Evolutionary conservation across 2,329 filamentous ascomycete genomes (phyloP).

Genomic region (Stagonosporopsis rhizophila): DNA sequence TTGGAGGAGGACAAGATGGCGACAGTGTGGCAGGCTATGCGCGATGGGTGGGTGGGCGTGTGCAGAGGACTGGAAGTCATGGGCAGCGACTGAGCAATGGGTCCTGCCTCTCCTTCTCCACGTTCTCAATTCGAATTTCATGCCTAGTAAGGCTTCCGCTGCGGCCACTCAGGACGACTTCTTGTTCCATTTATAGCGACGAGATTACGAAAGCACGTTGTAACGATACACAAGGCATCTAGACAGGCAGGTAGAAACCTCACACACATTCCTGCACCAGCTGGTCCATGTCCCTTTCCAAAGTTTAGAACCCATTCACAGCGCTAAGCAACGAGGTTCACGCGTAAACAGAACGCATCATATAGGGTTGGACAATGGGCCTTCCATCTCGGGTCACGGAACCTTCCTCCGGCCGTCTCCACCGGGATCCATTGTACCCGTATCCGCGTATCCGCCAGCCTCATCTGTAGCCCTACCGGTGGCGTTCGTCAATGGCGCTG

Average conservation of each 20-base stretch:
- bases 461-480: not conserved
- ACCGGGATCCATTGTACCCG: not conserved
- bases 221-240: not conserved
- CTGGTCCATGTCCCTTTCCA: no score
- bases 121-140: not conserved
- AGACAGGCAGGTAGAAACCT: not conserved
- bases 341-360: not conserved
- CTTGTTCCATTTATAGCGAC: not conserved
- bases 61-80: slow-evolving; percentile 45
- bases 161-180: not conserved
- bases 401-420: not conserved
- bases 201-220: not conserved
- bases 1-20: slow-evolving; percentile 41
- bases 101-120: not conserved
- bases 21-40: slow-evolving; percentile 41
- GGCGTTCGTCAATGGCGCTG: not conserved
- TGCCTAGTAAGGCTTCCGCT: not conserved
- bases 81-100: slow-evolving; percentile 23
- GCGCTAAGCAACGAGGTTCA: no score
- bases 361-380: not conserved
- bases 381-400: not conserved
- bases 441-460: not conserved
- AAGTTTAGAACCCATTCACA: no score
- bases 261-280: no score
- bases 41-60: slow-evolving; percentile 43